Evolutionary conservation across 2,329 filamentous ascomycete genomes (phyloP), one percentile per base, ranked within the genome.

Genomic region (Sclerotinia borealis): DNA sequence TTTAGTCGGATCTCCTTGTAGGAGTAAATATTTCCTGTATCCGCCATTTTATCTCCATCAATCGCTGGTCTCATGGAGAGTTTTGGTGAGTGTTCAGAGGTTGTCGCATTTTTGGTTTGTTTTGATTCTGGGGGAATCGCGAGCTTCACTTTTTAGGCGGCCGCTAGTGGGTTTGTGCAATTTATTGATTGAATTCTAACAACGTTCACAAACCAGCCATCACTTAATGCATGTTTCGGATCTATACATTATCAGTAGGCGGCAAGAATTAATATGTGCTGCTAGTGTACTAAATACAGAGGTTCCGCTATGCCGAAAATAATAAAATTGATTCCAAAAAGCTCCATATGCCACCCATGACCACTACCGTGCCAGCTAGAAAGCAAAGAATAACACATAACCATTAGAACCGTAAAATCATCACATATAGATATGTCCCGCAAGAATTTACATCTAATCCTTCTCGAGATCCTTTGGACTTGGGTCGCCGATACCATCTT

Each of bases 401-500:
- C n/a, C n/a, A n/a, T n/a, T n/a, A n/a, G n/a, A n/a, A n/a, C n/a
- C n/a, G n/a, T n/a, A 62, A 34, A 27, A 17, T 7, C 19, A 58
- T 45, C 25, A 37, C 19, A 29, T 19, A 48, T 56, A 6, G 11
- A 51, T 29, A 11, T 31, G 15, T 29, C 22, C 41, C 27, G 7
- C 11, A 9, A 56, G 19, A 17, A n/a, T 31, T 1, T 47, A 13
- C 17, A 39, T 37, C 55, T 69, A 75, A 63, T 92, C 89, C 78
- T 96, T 96, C 74, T 98, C 93, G 75, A 93, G 77, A 72, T 99
- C 95, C 81, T 99, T 99, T 51, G 95, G 93, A 64, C 89, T 91
- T 50, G 95, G 95, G 75, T 99, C 95, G 34, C 92, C 92, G 73
- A 99, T 99, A 49, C 95, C 95, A 75, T 97, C 92, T 77, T 98